Conservation (phyloP, 441 rosid species). For the Populus hybrid region DNA sequence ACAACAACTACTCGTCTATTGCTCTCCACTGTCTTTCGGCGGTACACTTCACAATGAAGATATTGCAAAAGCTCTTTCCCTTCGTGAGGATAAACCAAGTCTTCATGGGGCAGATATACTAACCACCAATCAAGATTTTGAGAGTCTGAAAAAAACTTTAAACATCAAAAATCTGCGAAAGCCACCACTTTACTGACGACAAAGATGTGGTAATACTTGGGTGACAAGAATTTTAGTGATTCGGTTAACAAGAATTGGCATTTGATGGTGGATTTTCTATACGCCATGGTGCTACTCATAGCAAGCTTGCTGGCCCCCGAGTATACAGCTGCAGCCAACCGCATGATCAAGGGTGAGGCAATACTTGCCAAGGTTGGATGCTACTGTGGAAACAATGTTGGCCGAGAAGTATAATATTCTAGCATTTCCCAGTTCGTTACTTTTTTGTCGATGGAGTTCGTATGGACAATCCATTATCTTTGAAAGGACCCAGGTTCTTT, state of each 20-base stretch:
- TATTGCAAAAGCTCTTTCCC: no score
- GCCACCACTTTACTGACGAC: neutral
- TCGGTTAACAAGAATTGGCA: constrained; percentile 13
- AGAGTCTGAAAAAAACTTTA: no score
- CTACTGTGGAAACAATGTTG: neutral
- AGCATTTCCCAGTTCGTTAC: constrained; percentile 7
- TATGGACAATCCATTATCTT: neutral
- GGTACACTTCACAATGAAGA: no score
- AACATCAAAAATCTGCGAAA: no score
- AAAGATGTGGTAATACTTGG: constrained; percentile 18
- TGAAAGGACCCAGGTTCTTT: neutral
- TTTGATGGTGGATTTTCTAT: constrained; percentile 23
- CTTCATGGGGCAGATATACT: no score
- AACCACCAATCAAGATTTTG: no score
- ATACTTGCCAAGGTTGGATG: constrained; percentile 20
- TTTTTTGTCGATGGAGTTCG: constrained; percentile 17
- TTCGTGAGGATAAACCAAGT: no score
- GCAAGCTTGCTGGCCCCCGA: constrained; percentile 12
- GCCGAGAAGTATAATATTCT: neutral
- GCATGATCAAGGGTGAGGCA: constrained; percentile 12
- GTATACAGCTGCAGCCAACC: constrained; percentile 18
- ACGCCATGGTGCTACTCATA: constrained; percentile 19
- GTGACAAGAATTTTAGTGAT: constrained; percentile 16
- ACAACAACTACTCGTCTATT: no score
- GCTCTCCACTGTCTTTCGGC: no score